Evolutionary conservation across 108 stramenopile species (phyloP).

Genomic region (Cylindrotheca fusiformis): DNA sequence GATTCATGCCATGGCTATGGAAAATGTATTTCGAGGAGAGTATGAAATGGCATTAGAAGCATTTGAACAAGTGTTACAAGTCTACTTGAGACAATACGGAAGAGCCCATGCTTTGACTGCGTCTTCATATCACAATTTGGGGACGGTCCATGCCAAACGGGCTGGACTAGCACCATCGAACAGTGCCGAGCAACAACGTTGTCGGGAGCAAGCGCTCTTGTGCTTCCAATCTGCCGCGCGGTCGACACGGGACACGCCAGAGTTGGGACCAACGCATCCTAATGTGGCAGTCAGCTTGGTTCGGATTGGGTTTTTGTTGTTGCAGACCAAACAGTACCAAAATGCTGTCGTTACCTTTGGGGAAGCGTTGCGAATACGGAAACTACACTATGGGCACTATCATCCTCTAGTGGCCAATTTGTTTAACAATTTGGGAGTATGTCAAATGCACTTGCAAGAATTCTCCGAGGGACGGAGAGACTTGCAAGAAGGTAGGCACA

Average conservation of each 20-base stretch:
- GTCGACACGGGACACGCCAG: conserved; percentile 44
- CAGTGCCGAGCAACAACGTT: conserved; percentile 36
- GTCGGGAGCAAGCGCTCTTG: conserved; percentile 34
- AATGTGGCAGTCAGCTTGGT: conserved; percentile 55
- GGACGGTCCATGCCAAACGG: conserved; percentile 54
- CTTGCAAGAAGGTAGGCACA: conserved; percentile 23
- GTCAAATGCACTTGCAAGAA: conserved; percentile 48
- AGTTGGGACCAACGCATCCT: conserved; percentile 53
- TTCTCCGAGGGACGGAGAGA: conserved; percentile 30
- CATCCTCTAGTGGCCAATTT: conserved; percentile 58
- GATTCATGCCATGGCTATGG: conserved; percentile 44
- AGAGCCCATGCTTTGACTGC: conserved; percentile 46
- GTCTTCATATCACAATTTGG: conserved; percentile 55
- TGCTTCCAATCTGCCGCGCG: conserved; percentile 59
- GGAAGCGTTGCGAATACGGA: conserved; percentile 52
- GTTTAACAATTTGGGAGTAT: conserved; percentile 60
- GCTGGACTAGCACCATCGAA: conserved; percentile 30
- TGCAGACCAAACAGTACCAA: conserved; percentile 45
- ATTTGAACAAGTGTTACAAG: conserved; percentile 38
- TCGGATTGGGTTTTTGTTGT: conserved; percentile 48
- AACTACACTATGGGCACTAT: conserved; percentile 29
- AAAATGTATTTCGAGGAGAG: conserved; percentile 44
- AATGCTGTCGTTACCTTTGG: conserved; percentile 53
- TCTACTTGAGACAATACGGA: conserved; percentile 32
- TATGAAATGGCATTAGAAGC: conserved; percentile 48